Evolutionary conservation across 2,329 filamentous ascomycete species (phyloP).

Genomic region (Arthrinium puccinioides): DNA sequence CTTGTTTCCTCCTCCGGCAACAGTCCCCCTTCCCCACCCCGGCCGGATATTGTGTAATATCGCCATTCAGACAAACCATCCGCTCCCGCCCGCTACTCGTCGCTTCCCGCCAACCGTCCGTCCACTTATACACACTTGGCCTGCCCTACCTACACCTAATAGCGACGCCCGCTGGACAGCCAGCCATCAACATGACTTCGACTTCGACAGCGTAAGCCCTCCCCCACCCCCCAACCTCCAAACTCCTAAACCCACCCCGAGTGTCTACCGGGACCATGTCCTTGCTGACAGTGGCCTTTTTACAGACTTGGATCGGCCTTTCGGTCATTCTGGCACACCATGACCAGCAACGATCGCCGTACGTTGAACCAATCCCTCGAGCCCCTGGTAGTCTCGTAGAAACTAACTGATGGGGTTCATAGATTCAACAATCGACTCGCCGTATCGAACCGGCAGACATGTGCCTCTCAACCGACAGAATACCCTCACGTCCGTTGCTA

Average conservation of each 20-base stretch:
- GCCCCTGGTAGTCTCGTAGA: conserved; percentile 3
- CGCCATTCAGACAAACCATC: too few species aligned
- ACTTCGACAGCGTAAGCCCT: too few species aligned
- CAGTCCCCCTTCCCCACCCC: background rate
- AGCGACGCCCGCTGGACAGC: background rate
- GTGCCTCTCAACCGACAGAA: conserved; percentile 78
- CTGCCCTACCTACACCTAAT: too few species aligned
- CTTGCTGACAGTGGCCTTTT: background rate
- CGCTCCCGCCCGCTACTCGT: too few species aligned
- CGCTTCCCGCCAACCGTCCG: too few species aligned
- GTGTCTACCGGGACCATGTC: too few species aligned
- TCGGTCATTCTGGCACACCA: conserved; percentile 92
- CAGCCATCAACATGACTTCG: background rate
- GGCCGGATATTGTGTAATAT: background rate
- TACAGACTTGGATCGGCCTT: conserved; percentile 63
- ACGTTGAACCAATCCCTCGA: conserved; percentile 22
- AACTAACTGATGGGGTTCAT: conserved; percentile 28
- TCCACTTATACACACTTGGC: too few species aligned
- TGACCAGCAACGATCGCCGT: conserved; percentile 66
- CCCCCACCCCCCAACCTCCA: too few species aligned
- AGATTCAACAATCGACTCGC: conserved; percentile 93
- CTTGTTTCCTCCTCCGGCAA: background rate
- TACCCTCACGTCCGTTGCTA: conserved; percentile 80
- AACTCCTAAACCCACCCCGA: too few species aligned
- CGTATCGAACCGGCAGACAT: conserved; percentile 84